Percentiles rank a stretch among this genome's conserved stretches.
phyloP scores from a whole-genome alignment of 345 rosid species.

The Eucalyptus erythrocorys region DNA sequence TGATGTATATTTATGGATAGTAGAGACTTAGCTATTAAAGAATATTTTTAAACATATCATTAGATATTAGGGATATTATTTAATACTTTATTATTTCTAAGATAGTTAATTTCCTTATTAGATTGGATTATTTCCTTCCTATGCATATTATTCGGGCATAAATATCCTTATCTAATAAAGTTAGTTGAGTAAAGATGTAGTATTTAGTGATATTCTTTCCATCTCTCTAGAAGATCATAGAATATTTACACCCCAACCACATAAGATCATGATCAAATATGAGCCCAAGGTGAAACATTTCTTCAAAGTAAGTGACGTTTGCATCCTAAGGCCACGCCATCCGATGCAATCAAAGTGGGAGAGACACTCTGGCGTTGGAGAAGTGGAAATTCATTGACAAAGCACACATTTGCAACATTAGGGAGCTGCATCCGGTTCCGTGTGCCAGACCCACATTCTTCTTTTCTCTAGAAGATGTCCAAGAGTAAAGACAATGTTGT shows the following conservation, averaged over 20 bases:
- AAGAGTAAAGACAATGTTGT: neutral
- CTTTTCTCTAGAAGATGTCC: slow-evolving; percentile 31
- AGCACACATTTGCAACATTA: slow-evolving; percentile 40
- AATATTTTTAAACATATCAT: neutral
- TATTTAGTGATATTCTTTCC: neutral
- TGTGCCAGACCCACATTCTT: slow-evolving; percentile 59
- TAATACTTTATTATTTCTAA: neutral
- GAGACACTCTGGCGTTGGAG: slow-evolving; percentile 56
- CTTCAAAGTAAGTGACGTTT: neutral
- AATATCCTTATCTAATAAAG: neutral
- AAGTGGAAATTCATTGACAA: neutral
- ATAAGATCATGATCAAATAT: neutral
- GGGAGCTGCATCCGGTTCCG: slow-evolving; percentile 29
- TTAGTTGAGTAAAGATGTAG: neutral
- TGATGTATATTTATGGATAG: neutral
- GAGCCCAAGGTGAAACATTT: neutral
- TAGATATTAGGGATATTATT: neutral
- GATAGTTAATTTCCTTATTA: neutral
- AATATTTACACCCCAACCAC: neutral
- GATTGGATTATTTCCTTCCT: neutral
- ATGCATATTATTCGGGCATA: neutral
- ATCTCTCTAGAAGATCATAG: neutral
- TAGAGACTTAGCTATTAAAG: neutral
- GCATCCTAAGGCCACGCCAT: slow-evolving; percentile 70
- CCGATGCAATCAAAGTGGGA: slow-evolving; percentile 31